Conservation (phyloP, 768 basidiomycete species). For the Leccinum sublutescens region DNA sequence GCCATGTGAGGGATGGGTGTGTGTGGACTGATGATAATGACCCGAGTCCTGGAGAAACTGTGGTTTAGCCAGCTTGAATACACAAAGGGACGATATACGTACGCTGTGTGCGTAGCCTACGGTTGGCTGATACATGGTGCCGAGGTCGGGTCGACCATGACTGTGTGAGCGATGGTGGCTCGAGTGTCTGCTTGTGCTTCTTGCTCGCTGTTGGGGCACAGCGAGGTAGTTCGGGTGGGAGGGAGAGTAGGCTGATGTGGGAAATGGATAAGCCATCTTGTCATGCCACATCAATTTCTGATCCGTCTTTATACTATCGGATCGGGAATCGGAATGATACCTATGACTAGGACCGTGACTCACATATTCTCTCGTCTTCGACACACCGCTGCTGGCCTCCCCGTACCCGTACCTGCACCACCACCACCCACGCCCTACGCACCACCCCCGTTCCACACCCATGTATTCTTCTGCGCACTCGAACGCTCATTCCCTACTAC, state of each 20-base stretch:
- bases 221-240: constrained; percentile 8
- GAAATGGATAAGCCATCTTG: constrained; percentile 27
- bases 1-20: constrained; percentile 6
- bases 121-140: not conserved
- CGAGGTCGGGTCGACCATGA: constrained; percentile 2
- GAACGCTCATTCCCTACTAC: constrained; percentile 73
- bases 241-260: constrained; percentile 4
- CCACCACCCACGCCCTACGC: constrained; percentile 39
- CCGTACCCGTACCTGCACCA: constrained; percentile 15
- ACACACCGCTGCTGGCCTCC: constrained; percentile 10
- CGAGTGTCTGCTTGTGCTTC: constrained; percentile 21
- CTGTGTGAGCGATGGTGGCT: constrained; percentile 8
- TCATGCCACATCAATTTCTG: not conserved
- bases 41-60: not conserved
- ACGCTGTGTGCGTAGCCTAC: constrained; percentile 16
- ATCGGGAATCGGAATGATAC: constrained; percentile 15
- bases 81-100: not conserved
- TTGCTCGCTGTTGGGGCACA: not conserved
- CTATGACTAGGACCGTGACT: not conserved
- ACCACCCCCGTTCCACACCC: constrained; percentile 80
- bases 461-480: constrained; percentile 68
- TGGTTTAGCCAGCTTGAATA: not conserved
- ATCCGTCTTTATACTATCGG: constrained; percentile 9
- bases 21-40: not conserved
- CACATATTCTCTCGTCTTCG: constrained; percentile 18